Conservation (phyloP, 75 land plant genomes). For the Cryptomeria japonica region DNA sequence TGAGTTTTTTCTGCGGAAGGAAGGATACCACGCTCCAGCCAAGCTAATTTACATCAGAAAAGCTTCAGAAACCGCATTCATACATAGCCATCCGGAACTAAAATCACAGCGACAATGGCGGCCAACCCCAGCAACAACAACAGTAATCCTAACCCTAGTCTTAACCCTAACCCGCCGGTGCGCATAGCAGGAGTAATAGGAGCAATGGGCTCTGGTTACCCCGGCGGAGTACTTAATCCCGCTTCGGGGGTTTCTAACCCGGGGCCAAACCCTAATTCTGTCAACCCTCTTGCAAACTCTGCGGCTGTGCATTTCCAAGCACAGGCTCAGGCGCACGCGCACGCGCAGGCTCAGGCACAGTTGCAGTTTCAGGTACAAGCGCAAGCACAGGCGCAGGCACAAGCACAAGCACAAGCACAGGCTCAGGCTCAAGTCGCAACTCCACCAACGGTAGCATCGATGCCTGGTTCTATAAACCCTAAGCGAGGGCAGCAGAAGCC, state of each 20-base stretch:
- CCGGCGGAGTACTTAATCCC: not conserved
- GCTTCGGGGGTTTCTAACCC: not conserved
- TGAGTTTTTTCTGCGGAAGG: not conserved
- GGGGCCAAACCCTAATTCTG: not conserved
- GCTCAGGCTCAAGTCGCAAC: slow-evolving; percentile 23
- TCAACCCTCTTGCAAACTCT: not conserved
- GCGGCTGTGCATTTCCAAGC: not conserved
- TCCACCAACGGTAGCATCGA: slow-evolving; percentile 22
- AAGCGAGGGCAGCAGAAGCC: slow-evolving; percentile 52
- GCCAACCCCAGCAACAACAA: slow-evolving; percentile 3
- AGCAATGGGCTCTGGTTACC: not conserved
- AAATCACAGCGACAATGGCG: not conserved
- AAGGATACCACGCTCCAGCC: not conserved
- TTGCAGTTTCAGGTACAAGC: slow-evolving; percentile 21
- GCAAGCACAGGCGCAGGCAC: slow-evolving; percentile 23
- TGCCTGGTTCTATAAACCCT: slow-evolving; percentile 17
- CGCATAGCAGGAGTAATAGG: slow-evolving; percentile 8
- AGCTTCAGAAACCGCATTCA: not conserved
- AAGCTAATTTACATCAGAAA: not conserved
- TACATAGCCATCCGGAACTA: not conserved
- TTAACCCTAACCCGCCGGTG: not conserved
- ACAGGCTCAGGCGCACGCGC: slow-evolving; percentile 13
- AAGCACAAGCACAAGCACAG: slow-evolving; percentile 24
- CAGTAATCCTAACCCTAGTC: not conserved
- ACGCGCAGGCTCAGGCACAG: slow-evolving; percentile 16